A percentile compares a stretch with the other conserved stretches of the same genome.
phyloP scores from a whole-genome alignment of 129 eudicot species.

The Flaveria brownii region DNA sequence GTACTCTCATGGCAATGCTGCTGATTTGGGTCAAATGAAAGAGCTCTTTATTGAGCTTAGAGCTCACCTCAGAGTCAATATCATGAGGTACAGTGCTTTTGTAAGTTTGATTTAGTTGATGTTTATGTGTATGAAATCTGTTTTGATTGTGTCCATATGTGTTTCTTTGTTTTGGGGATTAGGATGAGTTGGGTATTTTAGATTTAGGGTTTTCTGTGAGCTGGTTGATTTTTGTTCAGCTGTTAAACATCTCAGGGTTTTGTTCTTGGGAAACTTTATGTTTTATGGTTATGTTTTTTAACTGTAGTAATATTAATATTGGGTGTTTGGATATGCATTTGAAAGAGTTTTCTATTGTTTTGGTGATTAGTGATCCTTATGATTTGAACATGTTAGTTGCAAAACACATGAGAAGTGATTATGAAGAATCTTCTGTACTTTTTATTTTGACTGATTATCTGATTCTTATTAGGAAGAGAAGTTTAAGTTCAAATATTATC shows the following conservation, averaged over 20 bases:
- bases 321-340: constrained; percentile 12
- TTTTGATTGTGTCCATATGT: constrained; percentile 21
- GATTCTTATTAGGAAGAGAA: neutral
- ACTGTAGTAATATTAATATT: neutral
- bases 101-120: neutral
- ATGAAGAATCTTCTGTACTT: neutral
- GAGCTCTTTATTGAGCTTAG: constrained; percentile 94
- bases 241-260: too few relatives aligned
- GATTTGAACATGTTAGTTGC: neutral
- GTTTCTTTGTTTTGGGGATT: constrained; percentile 22
- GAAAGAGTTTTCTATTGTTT: neutral
- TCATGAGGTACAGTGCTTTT: constrained; percentile 60
- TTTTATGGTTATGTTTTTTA: neutral
- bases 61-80: constrained; percentile 91
- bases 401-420: neutral
- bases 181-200: constrained; percentile 8
- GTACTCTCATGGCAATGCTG: constrained; percentile 98
- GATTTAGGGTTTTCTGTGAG: constrained; percentile 7
- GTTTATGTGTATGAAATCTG: neutral
- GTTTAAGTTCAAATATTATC: neutral
- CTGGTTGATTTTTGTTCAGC: neutral
- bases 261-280: neutral
- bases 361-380: neutral
- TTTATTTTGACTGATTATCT: neutral
- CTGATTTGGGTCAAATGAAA: constrained; percentile 96